Base-by-base conservation (phyloP, 805 yeast species). In the Sugiyamaella floridensis region DNA sequence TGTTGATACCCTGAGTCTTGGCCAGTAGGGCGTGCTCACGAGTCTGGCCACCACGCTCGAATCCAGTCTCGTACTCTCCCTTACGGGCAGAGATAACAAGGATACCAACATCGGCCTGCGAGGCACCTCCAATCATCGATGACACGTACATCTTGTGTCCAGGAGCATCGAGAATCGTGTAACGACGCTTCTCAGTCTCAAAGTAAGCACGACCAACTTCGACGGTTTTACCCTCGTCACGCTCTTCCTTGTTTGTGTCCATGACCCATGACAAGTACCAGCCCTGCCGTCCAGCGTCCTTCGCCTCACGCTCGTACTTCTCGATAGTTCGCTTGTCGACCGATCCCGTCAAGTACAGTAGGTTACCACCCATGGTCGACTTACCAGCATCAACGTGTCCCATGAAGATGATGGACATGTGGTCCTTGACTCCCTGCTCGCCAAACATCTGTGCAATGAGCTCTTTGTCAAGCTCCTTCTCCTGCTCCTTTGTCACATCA, bases 361-460 rank as follows among this genome's bases (percentile, higher is more conserved):
- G 76, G 73, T 93, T 93, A 74, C 99, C 99, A 70, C 99, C 99
- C 96, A 93, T 92, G 55, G 99, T 93, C 49, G 97, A 89, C 73
- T 93, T 93, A 69, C 99, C 99, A 37, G 99, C 99, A 78, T 93
- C 99, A 61, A 93, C 99, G 68, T 93, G 99, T 63, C 99, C 99
- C 98, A 93, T 93, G 74, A 93, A 93, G 62, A 93, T 89, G 62
- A 93, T 85, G 16, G 97, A 90, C 68, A 93, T 80, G 74, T 93
- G 99, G 69, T 92, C 99, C 71, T 93, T 93, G 50, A 64, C 49
- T 22, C 57, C 64, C 48, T 57, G 61, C 42, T 57, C 63, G 65
- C 96, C 96, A 66, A 88, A 93, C 86, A 93, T 73, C 64, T 95
- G 99, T 54, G 80, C 83, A 58, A 93, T 89, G 58, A 90, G 80